Base-by-base conservation (phyloP, 2,329 filamentous ascomycete species). In the Ramichloridium luteum region DNA sequence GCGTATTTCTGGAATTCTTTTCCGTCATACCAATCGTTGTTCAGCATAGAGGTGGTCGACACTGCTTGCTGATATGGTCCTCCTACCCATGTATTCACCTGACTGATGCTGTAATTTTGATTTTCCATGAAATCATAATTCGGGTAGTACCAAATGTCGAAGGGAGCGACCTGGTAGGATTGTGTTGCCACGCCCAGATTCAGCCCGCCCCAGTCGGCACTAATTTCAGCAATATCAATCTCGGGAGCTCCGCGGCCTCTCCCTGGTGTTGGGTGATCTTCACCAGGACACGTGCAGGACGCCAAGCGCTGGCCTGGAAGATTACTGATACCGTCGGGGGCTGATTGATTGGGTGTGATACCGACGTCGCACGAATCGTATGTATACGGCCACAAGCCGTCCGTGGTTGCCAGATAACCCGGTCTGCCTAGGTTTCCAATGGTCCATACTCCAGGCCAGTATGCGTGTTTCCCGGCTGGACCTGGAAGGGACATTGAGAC, bases 41-140 rank as follows among this genome's bases (percentile, higher is more conserved):
- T 72, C 8, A 73, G 53, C 30, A 64, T 60, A 1, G 67, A 68
- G 8, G 66, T 66, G 4, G 59, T 65, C n/a, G 64, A 68, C 9
- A 73, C 57, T 17, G 68, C 68, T 49, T 73, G 66, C 43, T 73
- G 68, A 38, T 56, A 71, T 2, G 65, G 65, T 1, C 67, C 68
- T 12, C 69, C 68, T 16, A 59, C 61, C 41, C 69, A 73, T 2
- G 54, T 52, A 38, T 73, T 73, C 35, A 67, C 59, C 20, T 44
- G 41, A 11, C 64, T 67, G 18, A 63, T 51, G 4, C 57, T 53
- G 38, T 63, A 60, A 40, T 69, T 58, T 1, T 65, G 67, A 13
- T 65, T 67, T 11, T 62, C 59, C 35, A 67, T 59, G 42, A 61
- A 71, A 5, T 69, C 53, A 39, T 64, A 64, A 40, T 72, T 62